These are phyloP conservation scores for Aegilops umbellulata DNA, from an alignment of 176 grass and related monocot genomes.

Conservation along the genomic window DNA sequence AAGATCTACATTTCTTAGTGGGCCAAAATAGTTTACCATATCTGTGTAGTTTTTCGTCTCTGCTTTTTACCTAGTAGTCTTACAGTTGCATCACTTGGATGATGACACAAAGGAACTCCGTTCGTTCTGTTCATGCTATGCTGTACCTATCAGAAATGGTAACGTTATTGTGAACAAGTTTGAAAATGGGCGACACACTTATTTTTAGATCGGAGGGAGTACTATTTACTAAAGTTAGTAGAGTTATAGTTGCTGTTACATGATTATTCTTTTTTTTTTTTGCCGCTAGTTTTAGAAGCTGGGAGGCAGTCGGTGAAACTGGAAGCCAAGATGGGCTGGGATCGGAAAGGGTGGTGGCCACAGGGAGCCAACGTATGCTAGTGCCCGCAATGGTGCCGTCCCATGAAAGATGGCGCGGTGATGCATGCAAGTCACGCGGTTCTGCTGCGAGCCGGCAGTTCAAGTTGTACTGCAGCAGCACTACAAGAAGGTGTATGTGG, in stretches of 20 bases:
- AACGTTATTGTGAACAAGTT: not conserved
- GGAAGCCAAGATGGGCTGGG: not conserved
- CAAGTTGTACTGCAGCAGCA: not conserved
- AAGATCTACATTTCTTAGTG: slow-evolving; percentile 13
- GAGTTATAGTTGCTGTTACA: not conserved
- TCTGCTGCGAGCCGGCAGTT: not conserved
- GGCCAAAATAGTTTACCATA: slow-evolving; percentile 27
- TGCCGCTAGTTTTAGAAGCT: not conserved
- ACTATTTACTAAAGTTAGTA: not conserved
- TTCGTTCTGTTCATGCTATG: not conserved
- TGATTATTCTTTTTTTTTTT: no score
- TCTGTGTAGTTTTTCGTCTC: not conserved
- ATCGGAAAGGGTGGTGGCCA: no score
- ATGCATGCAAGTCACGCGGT: not conserved
- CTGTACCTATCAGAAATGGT: not conserved
- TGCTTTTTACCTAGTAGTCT: not conserved
- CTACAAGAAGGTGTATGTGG: not conserved
- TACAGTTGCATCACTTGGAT: slow-evolving; percentile 6
- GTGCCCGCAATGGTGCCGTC: no score
- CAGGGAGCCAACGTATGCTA: not conserved
- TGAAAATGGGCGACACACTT: not conserved
- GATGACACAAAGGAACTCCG: not conserved
- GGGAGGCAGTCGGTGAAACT: not conserved
- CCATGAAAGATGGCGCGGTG: no score
- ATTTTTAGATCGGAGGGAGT: no score